Percentiles rank a stretch among this genome's conserved stretches.
These are phyloP conservation scores for Thermothielavioides terrestris DNA, from an alignment of 495 filamentous ascomycete species.

Conservation along the genomic window DNA sequence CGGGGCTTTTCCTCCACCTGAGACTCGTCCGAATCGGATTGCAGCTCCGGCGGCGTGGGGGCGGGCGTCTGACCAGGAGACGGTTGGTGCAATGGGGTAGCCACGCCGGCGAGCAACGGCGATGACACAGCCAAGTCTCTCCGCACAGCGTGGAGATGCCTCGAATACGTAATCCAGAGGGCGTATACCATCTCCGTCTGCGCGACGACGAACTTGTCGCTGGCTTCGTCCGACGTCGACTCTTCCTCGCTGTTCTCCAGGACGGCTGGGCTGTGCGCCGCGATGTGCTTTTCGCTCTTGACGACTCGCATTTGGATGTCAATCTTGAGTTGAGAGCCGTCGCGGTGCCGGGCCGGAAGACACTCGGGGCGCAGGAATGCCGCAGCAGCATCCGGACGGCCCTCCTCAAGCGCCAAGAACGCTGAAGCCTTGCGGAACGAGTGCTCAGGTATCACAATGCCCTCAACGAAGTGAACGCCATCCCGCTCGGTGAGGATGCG, in stretches of 20 bases:
- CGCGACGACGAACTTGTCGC: conserved; percentile 19
- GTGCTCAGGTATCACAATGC: conserved; percentile 95
- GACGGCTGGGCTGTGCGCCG: conserved; percentile 34
- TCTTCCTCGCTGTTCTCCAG: conserved; percentile 46
- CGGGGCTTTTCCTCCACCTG: conserved; percentile 34
- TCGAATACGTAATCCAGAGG: conserved; percentile 93
- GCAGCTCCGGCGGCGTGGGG: conserved; percentile 43
- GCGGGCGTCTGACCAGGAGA: conserved; percentile 62
- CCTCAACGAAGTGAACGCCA: conserved; percentile 70
- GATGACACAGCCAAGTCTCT: conserved; percentile 48
- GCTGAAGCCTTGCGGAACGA: conserved; percentile 86
- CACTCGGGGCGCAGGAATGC: conserved; percentile 74
- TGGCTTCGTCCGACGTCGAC: conserved; percentile 20
- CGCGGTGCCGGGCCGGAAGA: conserved; percentile 75
- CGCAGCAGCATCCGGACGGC: conserved; percentile 62
- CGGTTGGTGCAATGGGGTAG: conserved; percentile 64
- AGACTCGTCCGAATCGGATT: conserved; percentile 39
- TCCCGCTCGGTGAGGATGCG: conserved; percentile 79
- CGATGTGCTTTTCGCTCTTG: conserved; percentile 60
- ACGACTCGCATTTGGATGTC: conserved; percentile 95
- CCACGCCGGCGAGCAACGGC: conserved; percentile 49
- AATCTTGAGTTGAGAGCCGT: conserved; percentile 82
- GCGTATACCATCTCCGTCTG: conserved; percentile 82
- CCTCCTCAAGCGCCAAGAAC: conserved; percentile 71
- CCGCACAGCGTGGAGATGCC: conserved; percentile 72